Percentiles rank a stretch among this genome's conserved stretches.
phyloP scores from a whole-genome alignment of 2,329 filamentous ascomycete genomes.

The Didymella sp. region DNA sequence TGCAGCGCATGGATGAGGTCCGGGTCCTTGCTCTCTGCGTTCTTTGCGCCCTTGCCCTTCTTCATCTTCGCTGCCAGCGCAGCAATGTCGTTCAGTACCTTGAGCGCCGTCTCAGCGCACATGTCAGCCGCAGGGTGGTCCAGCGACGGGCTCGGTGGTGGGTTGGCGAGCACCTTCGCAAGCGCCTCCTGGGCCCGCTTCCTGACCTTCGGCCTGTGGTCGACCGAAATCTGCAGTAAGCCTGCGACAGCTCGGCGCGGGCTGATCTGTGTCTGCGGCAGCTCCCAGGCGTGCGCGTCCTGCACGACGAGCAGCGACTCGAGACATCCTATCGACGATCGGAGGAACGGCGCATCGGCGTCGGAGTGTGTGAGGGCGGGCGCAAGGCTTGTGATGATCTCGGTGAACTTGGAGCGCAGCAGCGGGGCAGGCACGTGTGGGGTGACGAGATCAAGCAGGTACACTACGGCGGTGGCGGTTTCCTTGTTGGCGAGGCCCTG shows the following conservation, averaged over 20 bases:
- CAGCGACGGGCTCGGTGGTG: constrained; percentile 87
- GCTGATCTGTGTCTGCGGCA: constrained; percentile 81
- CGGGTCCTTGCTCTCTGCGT: constrained; percentile 73
- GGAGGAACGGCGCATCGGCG: constrained; percentile 84
- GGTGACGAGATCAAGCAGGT: constrained; percentile 92
- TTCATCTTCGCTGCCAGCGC: constrained; percentile 75
- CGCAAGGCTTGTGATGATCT: constrained; percentile 86
- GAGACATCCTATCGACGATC: constrained; percentile 89
- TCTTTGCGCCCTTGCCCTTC: constrained; percentile 61
- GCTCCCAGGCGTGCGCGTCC: constrained; percentile 85
- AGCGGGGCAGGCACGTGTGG: constrained; percentile 84
- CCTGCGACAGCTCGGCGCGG: constrained; percentile 88
- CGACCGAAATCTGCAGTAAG: constrained; percentile 81
- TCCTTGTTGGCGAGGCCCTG: constrained; percentile 78
- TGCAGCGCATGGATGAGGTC: constrained; percentile 90
- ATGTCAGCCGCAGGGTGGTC: constrained; percentile 96
- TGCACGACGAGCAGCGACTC: constrained; percentile 92
- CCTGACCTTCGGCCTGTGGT: constrained; percentile 89
- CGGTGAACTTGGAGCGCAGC: constrained; percentile 91
- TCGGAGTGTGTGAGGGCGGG: constrained; percentile 81
- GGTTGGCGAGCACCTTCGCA: constrained; percentile 79
- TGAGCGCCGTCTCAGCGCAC: constrained; percentile 90
- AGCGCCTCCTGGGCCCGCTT: constrained; percentile 92
- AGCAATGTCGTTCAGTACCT: constrained; percentile 77
- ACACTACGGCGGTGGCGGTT: constrained; percentile 84